A percentile compares a stretch with the other conserved stretches of the same genome.
phyloP scores from a whole-genome alignment of 305 asterid genomes.

The Fraxinus sp. region DNA sequence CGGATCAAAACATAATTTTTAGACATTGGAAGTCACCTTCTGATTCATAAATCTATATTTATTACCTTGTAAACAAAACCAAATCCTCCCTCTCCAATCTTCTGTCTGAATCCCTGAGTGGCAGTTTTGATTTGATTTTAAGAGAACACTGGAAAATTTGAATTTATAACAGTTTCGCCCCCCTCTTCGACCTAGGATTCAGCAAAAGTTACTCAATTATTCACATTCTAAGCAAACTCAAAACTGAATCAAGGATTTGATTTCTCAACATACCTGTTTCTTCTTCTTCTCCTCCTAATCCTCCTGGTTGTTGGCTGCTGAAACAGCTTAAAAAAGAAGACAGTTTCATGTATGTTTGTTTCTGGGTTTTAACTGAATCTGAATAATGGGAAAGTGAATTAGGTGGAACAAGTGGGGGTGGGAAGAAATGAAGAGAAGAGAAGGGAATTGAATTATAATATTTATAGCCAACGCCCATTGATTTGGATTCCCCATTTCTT shows the following conservation, averaged over 20 bases:
- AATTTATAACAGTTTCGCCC: conserved; percentile 19
- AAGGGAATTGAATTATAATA: conserved; percentile 4
- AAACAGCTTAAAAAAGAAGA: conserved; percentile 31
- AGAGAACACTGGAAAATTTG: conserved; percentile 45
- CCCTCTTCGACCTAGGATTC: conserved; percentile 27
- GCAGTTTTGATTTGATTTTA: conserved; percentile 54
- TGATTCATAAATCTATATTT: not conserved
- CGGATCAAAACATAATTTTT: conserved; percentile 2
- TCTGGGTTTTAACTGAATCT: not conserved
- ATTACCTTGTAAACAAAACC: conserved; percentile 73
- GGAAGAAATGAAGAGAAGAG: not conserved
- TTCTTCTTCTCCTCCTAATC: not conserved
- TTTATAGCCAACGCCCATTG: conserved; percentile 20
- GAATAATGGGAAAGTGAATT: not conserved
- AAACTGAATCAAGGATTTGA: not conserved
- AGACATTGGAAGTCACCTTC: not conserved
- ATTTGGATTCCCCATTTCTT: not conserved
- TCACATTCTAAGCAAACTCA: not conserved
- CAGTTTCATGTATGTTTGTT: conserved; percentile 25
- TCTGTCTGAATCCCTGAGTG: conserved; percentile 65
- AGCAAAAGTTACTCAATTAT: not conserved
- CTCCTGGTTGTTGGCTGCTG: not conserved
- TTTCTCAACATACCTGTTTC: conserved; percentile 14
- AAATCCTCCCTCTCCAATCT: conserved; percentile 75
- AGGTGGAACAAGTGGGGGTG: not conserved